phyloP scores from a whole-genome alignment of 805 yeast species.

The Metahyphopichia silvanorum region DNA sequence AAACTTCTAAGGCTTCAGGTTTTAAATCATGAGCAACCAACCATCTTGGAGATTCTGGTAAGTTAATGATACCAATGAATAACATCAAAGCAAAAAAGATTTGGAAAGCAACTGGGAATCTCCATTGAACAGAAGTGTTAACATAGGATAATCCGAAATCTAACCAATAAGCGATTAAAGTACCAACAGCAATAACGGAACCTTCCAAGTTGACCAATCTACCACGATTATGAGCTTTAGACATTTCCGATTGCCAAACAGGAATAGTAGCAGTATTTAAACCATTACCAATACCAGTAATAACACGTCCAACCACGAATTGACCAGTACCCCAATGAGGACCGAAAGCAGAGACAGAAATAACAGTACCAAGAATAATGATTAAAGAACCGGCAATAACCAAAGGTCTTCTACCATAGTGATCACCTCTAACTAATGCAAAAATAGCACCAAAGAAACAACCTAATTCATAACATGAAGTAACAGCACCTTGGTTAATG shows the following conservation, averaged over 20 bases:
- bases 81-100: constrained; percentile 51
- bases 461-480: constrained; percentile 43
- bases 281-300: constrained; percentile 45
- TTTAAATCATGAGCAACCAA: constrained; percentile 44
- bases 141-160: constrained; percentile 66
- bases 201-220: constrained; percentile 29
- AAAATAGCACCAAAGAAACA: constrained; percentile 38
- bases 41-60: constrained; percentile 78
- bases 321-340: constrained; percentile 59
- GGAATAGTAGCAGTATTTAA: constrained; percentile 43
- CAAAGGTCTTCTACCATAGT: constrained; percentile 38
- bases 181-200: constrained; percentile 63
- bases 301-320: constrained; percentile 57
- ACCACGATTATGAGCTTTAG: constrained; percentile 40
- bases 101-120: constrained; percentile 56
- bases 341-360: constrained; percentile 34
- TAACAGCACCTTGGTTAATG: constrained; percentile 21
- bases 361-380: constrained; percentile 39
- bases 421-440: constrained; percentile 36
- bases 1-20: constrained; percentile 41
- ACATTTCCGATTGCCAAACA: constrained; percentile 46
- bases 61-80: constrained; percentile 36
- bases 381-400: constrained; percentile 31
- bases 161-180: constrained; percentile 67
- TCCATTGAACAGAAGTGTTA: constrained; percentile 40